Evolutionary conservation across 1,284 basidiomycete genomes (phyloP), one percentile per base, ranked within the genome.

Genomic region (Blastosporella zonata): DNA sequence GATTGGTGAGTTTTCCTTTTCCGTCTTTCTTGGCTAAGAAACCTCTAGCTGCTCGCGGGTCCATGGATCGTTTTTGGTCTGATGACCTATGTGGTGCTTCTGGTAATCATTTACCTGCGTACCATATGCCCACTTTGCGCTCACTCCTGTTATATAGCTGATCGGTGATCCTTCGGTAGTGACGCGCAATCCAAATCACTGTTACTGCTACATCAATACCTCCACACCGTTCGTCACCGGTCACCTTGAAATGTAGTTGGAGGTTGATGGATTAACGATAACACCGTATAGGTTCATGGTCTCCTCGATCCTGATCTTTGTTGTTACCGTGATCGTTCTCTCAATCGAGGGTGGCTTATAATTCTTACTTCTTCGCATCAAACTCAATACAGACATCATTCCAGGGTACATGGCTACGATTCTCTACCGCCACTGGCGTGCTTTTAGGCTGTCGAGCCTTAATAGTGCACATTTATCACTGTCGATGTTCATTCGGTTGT

Each of bases 191-290:
- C 45, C 34, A 12, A 49, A 43, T 35, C 43, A 54, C 25, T 54
- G 52, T 34, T 54, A 54, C 27, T 54, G 53, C 29, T 44, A 46
- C 20, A 34, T 54, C 28, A 38, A n/a, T n/a, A 41, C 33, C 22
- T 15, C 31, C 2, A 36, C 42, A 35, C 53, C 53, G 53, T 54
- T 18, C 13, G 53, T 35, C 17, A 12, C 12, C 23, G n/a, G n/a
- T n/a, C n/a, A n/a, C n/a, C 40, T 20, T 5, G 3, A 29, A 35
- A 17, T 37, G 20, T 13, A 15, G 20, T 18, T 4, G 21, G 5
- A 12, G 23, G 9, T n/a, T 27, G n/a, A 12, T 29, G 23, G 21
- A 22, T 6, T 9, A 31, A 28, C 3, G n/a, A 38, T 8, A 29
- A 6, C n/a, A 3, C 15, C 15, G 20, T 6, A 21, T 22, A 49